phyloP scores from a whole-genome alignment of 129 eudicot genomes.

The Tanacetum coccineum region DNA sequence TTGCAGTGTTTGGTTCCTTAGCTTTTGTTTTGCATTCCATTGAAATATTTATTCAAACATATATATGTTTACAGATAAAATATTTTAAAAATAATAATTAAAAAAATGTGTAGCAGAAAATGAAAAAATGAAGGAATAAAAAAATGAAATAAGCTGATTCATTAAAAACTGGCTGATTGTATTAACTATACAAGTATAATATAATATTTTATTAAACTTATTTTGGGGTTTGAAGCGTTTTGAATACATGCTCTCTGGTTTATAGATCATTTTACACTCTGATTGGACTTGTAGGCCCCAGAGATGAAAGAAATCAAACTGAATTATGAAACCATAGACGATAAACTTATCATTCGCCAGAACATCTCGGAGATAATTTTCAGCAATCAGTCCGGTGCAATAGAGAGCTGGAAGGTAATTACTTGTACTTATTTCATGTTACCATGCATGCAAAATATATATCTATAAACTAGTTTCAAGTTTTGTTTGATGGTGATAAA shows the following conservation, averaged over 20 bases:
- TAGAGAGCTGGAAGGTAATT: conserved; percentile 91
- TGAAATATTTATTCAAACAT: neutral
- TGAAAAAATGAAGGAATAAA: no score
- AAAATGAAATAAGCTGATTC: no score
- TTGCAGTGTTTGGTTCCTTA: neutral
- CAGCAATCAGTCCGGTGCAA: conserved; percentile 55
- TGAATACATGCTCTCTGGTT: neutral
- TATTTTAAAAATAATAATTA: no score
- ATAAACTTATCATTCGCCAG: conserved; percentile 45
- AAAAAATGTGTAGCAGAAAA: no score
- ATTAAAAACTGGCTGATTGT: no score
- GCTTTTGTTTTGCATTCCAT: neutral
- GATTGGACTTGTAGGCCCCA: conserved; percentile 45
- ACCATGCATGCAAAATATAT: neutral
- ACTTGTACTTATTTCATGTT: conserved; percentile 21
- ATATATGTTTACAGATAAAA: no score
- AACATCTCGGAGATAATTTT: conserved; percentile 60
- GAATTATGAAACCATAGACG: conserved; percentile 42
- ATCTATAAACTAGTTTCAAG: neutral
- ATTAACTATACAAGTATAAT: no score
- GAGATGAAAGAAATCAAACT: conserved; percentile 31
- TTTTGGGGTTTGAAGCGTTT: no score
- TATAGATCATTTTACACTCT: conserved; percentile 9
- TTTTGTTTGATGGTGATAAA: conserved; percentile 11
- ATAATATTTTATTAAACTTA: no score